Base-by-base conservation (phyloP, 2,329 filamentous ascomycete genomes). In the Penicillium hesseltinei region DNA sequence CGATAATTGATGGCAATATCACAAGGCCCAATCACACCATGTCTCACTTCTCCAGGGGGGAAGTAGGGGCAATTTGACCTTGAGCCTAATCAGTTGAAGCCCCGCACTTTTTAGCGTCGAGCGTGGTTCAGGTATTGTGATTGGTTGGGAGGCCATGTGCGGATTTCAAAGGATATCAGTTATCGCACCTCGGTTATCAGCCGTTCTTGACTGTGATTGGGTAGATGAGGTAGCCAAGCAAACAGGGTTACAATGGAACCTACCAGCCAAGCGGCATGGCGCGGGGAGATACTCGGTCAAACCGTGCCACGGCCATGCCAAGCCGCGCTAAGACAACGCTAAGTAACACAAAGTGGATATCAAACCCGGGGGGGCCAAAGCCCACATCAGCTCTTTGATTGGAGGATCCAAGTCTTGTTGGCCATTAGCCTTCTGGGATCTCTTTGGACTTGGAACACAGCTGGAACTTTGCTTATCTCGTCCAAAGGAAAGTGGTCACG, bases 211-310 rank as follows among this genome's bases (percentile, higher is more conserved):
- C 5, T 23, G 11, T 33, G 17, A 51, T 58, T 23, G 27, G 35
- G 5, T 29, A 15, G 13, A 13, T 8, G 21, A 17, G 8, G 19
- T 40, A 17, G 62, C 65, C 62, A 68, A 69, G 58, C 57, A 51
- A 7, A 42, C 56, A 57, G 57, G 60, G 67, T 68, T 69, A 61
- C 68, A 70, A 47, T 61, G 54, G 27, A 57, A 43, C 45, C 33
- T 64, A 42, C 65, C 64, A 62, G 66, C 66, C 67, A 68, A 68
- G 63, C 27, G 29, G n/a, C 35, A 51, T 51, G 25, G 46, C 47
- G 53, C 39, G 54, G 47, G 54, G 54, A 40, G 48, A 51, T 17
- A 42, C 33, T 36, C 39, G 50, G 25, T 13, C 19, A 43, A 29
- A 29, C 11, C 33, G 39, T 25, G 51, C 47, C 57, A 43, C 55